Base-by-base conservation (phyloP, 2,329 filamentous ascomycete genomes). In the Aspergillus amoenus region DNA sequence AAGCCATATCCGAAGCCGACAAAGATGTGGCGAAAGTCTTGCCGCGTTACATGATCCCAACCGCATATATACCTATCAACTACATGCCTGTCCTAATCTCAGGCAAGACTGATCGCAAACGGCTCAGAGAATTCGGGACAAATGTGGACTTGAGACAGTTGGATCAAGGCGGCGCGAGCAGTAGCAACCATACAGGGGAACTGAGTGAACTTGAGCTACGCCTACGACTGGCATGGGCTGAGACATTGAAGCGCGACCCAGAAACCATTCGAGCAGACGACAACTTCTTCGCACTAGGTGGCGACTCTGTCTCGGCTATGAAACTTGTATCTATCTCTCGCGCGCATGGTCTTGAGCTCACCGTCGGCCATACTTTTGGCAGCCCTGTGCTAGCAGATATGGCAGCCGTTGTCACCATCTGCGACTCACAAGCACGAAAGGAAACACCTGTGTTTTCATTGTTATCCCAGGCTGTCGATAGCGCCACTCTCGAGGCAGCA, bases 101-200 rank as follows among this genome's bases (percentile, higher is more conserved):
- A 4, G 76, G 77, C 2, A 82, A 82, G 65, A 75, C 70, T 1
- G 75, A 78, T 59, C 74, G 70, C 37, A 77, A 76, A 61, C 62
- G 67, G 37, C 66, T 72, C n/a, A 60, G 72, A 6, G 62, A 66
- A 17, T 70, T 77, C 42, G 75, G 73, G 5, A 56, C 67, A 15
- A 67, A 66, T 3, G 61, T 73, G 1, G 70, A 73, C 58, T 42
- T 73, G 51, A 66, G 70, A n/a, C 61, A 70, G 49, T 45, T 73
- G 5, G 68, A 70, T 24, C 61, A 70, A 58, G 60, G 52, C 30
- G 52, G 51, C 27, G 53, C 52, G 2, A 55, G 53, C 2, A 59
- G 30, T 18, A 56, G 59, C n/a, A 57, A 61, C 37, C 64, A 47
- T 7, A 41, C 34, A 3, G 34, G 70, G 6, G 64, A 66, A 46